Conservation (phyloP, 345 rosid genomes). For the Acer campestre region DNA sequence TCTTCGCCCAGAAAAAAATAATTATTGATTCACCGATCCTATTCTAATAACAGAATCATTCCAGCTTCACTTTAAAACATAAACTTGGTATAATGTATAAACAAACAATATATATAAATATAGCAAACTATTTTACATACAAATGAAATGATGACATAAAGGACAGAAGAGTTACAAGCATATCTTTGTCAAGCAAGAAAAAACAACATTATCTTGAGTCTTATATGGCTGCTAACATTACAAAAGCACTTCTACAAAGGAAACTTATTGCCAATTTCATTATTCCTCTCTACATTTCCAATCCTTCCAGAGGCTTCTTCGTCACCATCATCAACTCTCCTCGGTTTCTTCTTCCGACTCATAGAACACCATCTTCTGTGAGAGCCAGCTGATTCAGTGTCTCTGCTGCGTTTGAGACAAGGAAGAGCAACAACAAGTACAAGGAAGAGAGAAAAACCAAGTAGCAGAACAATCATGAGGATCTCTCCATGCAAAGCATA, state of each 20-base stretch:
- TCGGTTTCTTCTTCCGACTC: not conserved
- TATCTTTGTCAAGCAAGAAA: not conserved
- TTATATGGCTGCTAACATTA: not conserved
- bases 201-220: not conserved
- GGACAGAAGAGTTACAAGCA: not conserved
- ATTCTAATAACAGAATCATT: not conserved
- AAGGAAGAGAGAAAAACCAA: constrained; percentile 42
- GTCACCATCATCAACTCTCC: constrained; percentile 3
- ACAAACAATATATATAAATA: not conserved
- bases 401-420: constrained; percentile 38
- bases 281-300: not conserved
- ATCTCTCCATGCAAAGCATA: constrained; percentile 56
- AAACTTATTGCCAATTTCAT: constrained; percentile 8
- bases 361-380: not conserved
- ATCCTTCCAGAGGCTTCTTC: not conserved
- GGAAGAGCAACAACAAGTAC: constrained; percentile 38
- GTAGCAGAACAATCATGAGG: constrained; percentile 31
- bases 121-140: not conserved
- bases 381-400: constrained; percentile 7
- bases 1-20: not conserved
- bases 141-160: not conserved
- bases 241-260: not conserved
- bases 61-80: not conserved
- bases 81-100: not conserved
- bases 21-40: too few species aligned